Conservation (phyloP, 31 red algal species). For the Pterothamnion heteromorphum region DNA sequence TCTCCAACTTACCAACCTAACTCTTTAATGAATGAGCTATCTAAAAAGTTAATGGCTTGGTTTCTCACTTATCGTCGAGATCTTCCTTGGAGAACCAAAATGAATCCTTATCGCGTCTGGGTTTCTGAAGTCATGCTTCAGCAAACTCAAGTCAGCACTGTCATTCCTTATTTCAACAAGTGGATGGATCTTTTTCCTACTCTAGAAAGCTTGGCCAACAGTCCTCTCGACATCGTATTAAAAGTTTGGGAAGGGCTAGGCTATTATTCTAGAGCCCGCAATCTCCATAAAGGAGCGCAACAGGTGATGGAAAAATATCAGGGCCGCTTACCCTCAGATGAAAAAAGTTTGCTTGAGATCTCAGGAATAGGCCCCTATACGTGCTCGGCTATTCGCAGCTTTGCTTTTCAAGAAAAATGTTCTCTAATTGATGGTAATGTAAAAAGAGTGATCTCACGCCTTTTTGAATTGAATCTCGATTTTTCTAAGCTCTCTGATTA, state of each 20-base stretch:
- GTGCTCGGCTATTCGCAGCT: conserved; percentile 78
- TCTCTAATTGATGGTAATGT: conserved; percentile 94
- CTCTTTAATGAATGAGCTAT: too few relatives aligned
- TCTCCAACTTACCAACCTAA: too few relatives aligned
- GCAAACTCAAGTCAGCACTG: conserved; percentile 81
- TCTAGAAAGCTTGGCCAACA: conserved; percentile 62
- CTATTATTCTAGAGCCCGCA: conserved; percentile 81
- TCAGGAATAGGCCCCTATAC: conserved; percentile 90
- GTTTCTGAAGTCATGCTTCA: conserved; percentile 95
- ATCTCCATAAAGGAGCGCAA: conserved; percentile 78
- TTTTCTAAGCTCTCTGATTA: too few relatives aligned
- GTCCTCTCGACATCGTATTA: conserved; percentile 65
- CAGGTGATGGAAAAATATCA: conserved; percentile 56
- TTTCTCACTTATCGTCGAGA: neutral
- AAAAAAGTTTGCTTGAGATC: conserved; percentile 53
- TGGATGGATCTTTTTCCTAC: conserved; percentile 88
- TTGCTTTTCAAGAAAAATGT: conserved; percentile 70
- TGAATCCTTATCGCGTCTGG: conserved; percentile 79
- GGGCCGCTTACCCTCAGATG: conserved; percentile 58
- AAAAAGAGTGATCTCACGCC: conserved; percentile 75
- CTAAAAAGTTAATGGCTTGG: too few relatives aligned
- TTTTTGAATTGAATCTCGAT: conserved; percentile 1
- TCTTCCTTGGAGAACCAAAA: conserved; percentile 5
- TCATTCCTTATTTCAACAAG: conserved; percentile 66
- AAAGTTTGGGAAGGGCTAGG: conserved; percentile 91